Conservation (phyloP, 2,329 filamentous ascomycete species). For the Botrytis galanthina region DNA sequence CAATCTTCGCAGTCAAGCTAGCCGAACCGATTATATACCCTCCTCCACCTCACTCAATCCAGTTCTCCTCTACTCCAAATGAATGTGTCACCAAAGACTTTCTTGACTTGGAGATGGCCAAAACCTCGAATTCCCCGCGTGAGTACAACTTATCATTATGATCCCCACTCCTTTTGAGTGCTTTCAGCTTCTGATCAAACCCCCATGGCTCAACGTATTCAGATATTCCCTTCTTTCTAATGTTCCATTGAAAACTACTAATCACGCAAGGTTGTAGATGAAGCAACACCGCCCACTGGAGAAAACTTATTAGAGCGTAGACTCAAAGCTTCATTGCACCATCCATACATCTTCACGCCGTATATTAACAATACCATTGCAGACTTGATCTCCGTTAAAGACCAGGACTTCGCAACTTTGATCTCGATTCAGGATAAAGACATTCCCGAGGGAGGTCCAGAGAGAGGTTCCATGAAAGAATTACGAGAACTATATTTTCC, state of each 20-base stretch:
- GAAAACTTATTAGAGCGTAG: constrained; percentile 9
- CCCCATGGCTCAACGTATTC: neutral
- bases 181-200: neutral
- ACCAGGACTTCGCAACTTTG: neutral
- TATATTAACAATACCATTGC: constrained; percentile 14
- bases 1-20: constrained; percentile 7
- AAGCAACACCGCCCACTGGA: neutral
- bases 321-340: constrained; percentile 14
- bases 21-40: constrained; percentile 9
- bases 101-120: neutral
- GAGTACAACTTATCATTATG: neutral
- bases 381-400: neutral
- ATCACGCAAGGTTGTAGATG: neutral
- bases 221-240: neutral
- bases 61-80: constrained; percentile 7
- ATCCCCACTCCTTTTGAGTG: neutral
- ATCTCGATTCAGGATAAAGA: neutral
- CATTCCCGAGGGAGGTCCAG: neutral
- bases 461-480: neutral
- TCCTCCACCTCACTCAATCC: neutral
- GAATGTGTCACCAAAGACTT: neutral
- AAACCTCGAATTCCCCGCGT: neutral
- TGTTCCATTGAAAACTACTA: neutral
- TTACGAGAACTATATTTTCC: constrained; percentile 15
- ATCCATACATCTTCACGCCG: constrained; percentile 20